Evolutionary conservation across 2,329 filamentous ascomycete species (phyloP).

Genomic region (Cryoendolithus antarcticus): DNA sequence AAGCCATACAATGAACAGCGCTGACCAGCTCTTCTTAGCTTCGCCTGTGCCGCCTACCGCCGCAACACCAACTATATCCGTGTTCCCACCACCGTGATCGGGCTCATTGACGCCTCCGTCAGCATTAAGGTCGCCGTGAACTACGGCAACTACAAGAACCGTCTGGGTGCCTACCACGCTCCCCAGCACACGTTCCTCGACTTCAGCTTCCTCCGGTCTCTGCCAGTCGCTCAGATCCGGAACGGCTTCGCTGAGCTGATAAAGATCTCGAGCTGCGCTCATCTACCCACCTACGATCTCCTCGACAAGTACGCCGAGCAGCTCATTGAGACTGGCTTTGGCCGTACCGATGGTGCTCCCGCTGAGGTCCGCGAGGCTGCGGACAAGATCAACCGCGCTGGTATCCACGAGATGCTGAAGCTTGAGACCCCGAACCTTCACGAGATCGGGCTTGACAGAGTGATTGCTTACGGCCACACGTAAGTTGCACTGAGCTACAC

Average conservation of each 20-base stretch:
- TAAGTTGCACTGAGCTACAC: slow-evolving; percentile 22
- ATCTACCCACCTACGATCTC: slow-evolving; percentile 52
- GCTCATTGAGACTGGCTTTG: slow-evolving; percentile 53
- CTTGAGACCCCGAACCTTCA: slow-evolving; percentile 62
- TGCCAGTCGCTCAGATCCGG: slow-evolving; percentile 55
- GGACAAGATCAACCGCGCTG: slow-evolving; percentile 55
- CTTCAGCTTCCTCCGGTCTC: slow-evolving; percentile 57
- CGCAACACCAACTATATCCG: slow-evolving; percentile 64
- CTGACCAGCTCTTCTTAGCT: slow-evolving; percentile 31
- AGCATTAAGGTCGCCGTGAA: slow-evolving; percentile 71
- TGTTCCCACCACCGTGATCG: slow-evolving; percentile 62
- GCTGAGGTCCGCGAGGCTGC: slow-evolving; percentile 47
- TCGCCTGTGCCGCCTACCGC: slow-evolving; percentile 59
- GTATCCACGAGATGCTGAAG: slow-evolving; percentile 61
- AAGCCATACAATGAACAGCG: slow-evolving; percentile 8
- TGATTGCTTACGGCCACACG: slow-evolving; percentile 64
- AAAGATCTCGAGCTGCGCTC: slow-evolving; percentile 62
- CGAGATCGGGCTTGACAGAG: slow-evolving; percentile 58
- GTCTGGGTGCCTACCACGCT: slow-evolving; percentile 60
- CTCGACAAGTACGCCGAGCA: slow-evolving; percentile 59
- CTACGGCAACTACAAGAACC: slow-evolving; percentile 65
- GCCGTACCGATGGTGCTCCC: slow-evolving; percentile 44
- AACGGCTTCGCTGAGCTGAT: slow-evolving; percentile 66
- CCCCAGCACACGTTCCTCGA: slow-evolving; percentile 62
- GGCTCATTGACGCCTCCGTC: slow-evolving; percentile 62